Base-by-base conservation (phyloP, 1,284 basidiomycete species). In the Austroboletus novae-zelandiae region DNA sequence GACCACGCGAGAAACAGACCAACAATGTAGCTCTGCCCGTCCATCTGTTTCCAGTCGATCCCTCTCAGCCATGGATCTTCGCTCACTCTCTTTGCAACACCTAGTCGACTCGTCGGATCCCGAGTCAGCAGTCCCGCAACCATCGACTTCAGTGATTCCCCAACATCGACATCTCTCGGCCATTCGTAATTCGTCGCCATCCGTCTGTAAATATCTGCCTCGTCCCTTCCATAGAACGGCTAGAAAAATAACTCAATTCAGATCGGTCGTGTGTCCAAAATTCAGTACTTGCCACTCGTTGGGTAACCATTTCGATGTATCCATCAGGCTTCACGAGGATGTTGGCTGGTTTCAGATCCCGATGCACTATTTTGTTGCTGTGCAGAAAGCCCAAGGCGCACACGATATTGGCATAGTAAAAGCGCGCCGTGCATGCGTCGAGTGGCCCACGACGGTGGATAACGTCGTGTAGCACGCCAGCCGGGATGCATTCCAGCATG, bases 341-440 rank as follows among this genome's bases (percentile, higher is more conserved):
- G 59, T 94, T 94, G 59, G 85, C 86, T 9, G 89, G 89, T 66
- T 94, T 93, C 59, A 94, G 76, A 64, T 94, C 89, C n/a, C 89
- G 78, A 66, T 94, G 92, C 5, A 89, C 81, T 56, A 93, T 81
- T 51, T 83, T 83, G 55, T 86, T 77, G 32, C 68, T 72, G 60
- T 89, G 88, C 3, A 95, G 70, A 66, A 89, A 89, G 47, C 84
- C 80, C 49, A 93, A 72, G 0, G 80, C 89, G 42, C 79, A 80
- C 40, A 84, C 82, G 61, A 93, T 73, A 55, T 82, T 83, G 25
- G 74, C 64, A 56, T 75, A 77, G 61, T 80, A 83, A 62, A 84
- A 84, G 6, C 68, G 65, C 8, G 70, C 67, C 0, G 57, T 61
- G 1, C 57, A 42, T 25, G 68, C 55, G 9, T 68, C 60, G 2